Evolutionary conservation across 768 basidiomycete genomes (phyloP).

Genomic region (Mycena belliarum): DNA sequence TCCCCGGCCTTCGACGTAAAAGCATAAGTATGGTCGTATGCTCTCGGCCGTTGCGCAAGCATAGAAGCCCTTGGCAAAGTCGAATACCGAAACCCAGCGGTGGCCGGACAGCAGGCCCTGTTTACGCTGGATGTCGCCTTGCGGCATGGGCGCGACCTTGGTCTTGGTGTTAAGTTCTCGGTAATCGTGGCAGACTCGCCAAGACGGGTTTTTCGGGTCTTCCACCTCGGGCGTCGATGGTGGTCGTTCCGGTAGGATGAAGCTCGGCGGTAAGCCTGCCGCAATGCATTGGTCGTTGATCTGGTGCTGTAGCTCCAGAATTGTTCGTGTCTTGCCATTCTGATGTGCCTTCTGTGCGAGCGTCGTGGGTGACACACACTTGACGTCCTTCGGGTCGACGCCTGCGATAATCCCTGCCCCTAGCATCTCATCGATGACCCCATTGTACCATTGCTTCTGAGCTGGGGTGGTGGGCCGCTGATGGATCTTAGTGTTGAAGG

Average conservation of each 20-base stretch:
- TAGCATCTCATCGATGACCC: slow-evolving; percentile 35
- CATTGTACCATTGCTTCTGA: slow-evolving; percentile 12
- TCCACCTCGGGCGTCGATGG: neutral
- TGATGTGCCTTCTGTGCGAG: slow-evolving; percentile 37
- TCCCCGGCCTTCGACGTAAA: neutral
- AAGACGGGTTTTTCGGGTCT: neutral
- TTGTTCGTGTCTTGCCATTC: slow-evolving; percentile 27
- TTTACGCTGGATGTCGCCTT: neutral
- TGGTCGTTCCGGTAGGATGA: no score
- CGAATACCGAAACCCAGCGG: neutral
- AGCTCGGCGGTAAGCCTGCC: slow-evolving; percentile 24
- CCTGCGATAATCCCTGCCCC: slow-evolving; percentile 33
- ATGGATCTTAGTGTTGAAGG: slow-evolving; percentile 31
- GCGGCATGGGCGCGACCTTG: neutral
- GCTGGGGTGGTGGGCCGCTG: slow-evolving; percentile 32
- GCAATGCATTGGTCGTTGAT: slow-evolving; percentile 35
- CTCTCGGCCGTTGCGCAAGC: neutral
- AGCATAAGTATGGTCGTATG: neutral
- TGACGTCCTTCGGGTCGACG: slow-evolving; percentile 31
- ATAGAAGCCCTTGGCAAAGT: neutral
- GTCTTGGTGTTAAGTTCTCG: neutral
- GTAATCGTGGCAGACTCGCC: neutral
- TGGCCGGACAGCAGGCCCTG: neutral
- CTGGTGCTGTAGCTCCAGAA: slow-evolving; percentile 33
- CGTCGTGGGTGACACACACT: slow-evolving; percentile 32